A percentile compares a stretch with the other conserved stretches of the same genome.
phyloP scores from a whole-genome alignment of 2,329 filamentous ascomycete genomes.

The Nothomitra cinnamomea region DNA sequence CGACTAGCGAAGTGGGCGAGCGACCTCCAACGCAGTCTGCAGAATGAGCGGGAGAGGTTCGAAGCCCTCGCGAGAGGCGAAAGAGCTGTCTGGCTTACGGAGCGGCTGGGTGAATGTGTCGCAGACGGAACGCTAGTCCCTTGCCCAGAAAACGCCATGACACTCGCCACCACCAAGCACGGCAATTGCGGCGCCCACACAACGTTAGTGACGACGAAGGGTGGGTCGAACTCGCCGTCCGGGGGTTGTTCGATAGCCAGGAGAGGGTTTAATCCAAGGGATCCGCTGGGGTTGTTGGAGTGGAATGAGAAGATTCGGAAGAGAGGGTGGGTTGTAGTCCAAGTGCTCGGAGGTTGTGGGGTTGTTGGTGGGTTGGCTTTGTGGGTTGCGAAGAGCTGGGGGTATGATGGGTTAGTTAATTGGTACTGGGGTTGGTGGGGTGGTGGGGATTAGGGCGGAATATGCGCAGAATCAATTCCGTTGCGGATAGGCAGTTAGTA shows the following conservation, averaged over 20 bases:
- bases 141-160: constrained; percentile 14
- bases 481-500: background rate
- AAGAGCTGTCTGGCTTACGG: constrained; percentile 50
- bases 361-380: constrained; percentile 55
- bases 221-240: constrained; percentile 9
- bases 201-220: constrained; percentile 2
- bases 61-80: constrained; percentile 45
- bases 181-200: constrained; percentile 4
- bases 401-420: background rate
- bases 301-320: constrained; percentile 48
- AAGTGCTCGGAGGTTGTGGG: constrained; percentile 57
- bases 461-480: too few species aligned
- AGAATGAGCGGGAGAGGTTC: constrained; percentile 54
- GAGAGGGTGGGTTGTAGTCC: constrained; percentile 49
- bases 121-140: constrained; percentile 45
- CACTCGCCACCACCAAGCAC: constrained; percentile 12
- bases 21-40: constrained; percentile 59
- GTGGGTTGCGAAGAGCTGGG: constrained; percentile 31
- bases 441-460: background rate
- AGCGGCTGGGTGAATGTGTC: constrained; percentile 48
- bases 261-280: constrained; percentile 31
- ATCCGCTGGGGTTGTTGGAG: constrained; percentile 63
- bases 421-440: constrained; percentile 3
- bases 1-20: constrained; percentile 67
- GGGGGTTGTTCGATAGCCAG: constrained; percentile 14